Evolutionary conservation across 1,139 yeast species (phyloP).

Genomic region (Kluyveromyces marxianus): DNA sequence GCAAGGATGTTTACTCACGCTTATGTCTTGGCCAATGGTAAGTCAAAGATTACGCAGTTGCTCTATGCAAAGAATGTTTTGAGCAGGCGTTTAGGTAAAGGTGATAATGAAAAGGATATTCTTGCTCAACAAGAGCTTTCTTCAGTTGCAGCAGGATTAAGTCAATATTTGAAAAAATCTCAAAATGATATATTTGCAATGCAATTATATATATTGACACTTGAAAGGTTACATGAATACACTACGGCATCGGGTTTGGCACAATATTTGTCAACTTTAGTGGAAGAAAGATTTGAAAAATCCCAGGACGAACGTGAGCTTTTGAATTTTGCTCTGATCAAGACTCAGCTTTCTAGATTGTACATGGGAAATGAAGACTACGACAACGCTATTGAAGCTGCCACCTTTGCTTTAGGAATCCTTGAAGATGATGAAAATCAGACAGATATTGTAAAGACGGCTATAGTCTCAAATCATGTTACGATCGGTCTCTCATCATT

Average conservation of each 20-base stretch:
- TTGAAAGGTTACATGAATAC: constrained; percentile 67
- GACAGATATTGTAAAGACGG: constrained; percentile 23
- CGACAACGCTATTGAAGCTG: constrained; percentile 51
- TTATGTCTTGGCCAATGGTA: constrained; percentile 65
- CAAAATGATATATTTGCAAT: constrained; percentile 63
- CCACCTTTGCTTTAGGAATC: constrained; percentile 50
- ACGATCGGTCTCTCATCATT: constrained; percentile 65
- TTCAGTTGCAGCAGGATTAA: constrained; percentile 64
- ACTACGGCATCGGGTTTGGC: constrained; percentile 46
- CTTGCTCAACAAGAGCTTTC: constrained; percentile 58
- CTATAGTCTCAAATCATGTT: constrained; percentile 50
- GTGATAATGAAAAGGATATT: constrained; percentile 44
- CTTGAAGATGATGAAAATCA: constrained; percentile 33
- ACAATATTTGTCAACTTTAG: constrained; percentile 37
- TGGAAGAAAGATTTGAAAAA: constrained; percentile 55
- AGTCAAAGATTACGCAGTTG: constrained; percentile 61
- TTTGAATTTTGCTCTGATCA: constrained; percentile 48
- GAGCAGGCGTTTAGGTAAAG: constrained; percentile 36
- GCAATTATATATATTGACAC: constrained; percentile 46
- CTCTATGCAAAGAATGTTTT: constrained; percentile 57
- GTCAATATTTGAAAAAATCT: constrained; percentile 56
- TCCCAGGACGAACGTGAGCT: constrained; percentile 44
- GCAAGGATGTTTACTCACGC: constrained; percentile 66
- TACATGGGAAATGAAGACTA: constrained; percentile 53
- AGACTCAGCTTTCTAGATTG: constrained; percentile 64